phyloP scores from a whole-genome alignment of 2,329 filamentous ascomycete genomes.

The Diaporthe humulicola region DNA sequence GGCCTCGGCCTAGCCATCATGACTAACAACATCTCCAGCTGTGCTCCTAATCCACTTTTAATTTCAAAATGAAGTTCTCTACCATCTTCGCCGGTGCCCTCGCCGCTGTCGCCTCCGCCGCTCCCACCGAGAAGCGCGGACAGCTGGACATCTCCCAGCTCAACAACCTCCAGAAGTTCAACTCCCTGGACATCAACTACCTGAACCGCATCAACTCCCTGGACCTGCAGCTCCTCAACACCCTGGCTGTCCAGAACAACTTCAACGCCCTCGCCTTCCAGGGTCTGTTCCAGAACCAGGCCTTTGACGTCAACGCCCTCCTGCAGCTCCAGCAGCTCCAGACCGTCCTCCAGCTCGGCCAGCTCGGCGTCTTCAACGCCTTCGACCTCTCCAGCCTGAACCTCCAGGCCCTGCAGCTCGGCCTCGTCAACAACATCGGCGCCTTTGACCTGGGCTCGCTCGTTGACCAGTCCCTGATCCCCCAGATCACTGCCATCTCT shows the following conservation, averaged over 20 bases:
- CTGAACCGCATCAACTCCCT: constrained; percentile 61
- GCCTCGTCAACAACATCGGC: constrained; percentile 46
- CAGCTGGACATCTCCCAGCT: constrained; percentile 56
- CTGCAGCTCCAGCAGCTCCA: constrained; percentile 58
- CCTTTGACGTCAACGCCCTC: constrained; percentile 56
- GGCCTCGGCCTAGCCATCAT: constrained; percentile 42
- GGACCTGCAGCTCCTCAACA: constrained; percentile 57
- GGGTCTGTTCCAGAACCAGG: constrained; percentile 54
- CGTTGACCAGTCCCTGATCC: constrained; percentile 42
- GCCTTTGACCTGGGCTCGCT: constrained; percentile 46
- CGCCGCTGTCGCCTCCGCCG: constrained; percentile 59
- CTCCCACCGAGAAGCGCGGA: constrained; percentile 55
- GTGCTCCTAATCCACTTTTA: constrained; percentile 54
- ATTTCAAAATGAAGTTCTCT: constrained; percentile 63
- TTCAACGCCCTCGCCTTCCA: constrained; percentile 60
- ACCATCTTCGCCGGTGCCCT: constrained; percentile 59
- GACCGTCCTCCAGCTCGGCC: constrained; percentile 52
- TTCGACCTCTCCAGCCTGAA: constrained; percentile 46
- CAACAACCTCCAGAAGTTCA: constrained; percentile 56
- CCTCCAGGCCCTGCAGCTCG: constrained; percentile 46
- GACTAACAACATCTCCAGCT: constrained; percentile 47
- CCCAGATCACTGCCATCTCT: constrained; percentile 43
- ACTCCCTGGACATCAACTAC: constrained; percentile 58
- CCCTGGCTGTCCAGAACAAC: constrained; percentile 58
- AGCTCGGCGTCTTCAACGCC: constrained; percentile 47